Evolutionary conservation across 768 basidiomycete genomes (phyloP).

Genomic region (Suillus sp.): DNA sequence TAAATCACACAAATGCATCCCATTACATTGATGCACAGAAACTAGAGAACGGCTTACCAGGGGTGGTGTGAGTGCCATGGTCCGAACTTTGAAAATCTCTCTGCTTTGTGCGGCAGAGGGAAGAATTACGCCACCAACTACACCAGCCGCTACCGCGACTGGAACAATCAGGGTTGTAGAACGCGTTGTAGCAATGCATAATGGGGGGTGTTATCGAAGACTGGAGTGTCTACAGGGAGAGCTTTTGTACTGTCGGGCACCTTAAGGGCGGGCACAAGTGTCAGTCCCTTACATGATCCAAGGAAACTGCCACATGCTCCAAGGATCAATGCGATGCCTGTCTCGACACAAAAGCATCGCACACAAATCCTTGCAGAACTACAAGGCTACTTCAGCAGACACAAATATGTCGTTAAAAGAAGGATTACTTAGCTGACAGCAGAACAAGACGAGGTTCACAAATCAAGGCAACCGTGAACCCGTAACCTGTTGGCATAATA

Average conservation of each 20-base stretch:
- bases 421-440: background rate
- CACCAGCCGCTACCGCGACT: background rate
- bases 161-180: background rate
- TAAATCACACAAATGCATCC: slow-evolving; percentile 11
- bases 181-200: background rate
- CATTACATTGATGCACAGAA: background rate
- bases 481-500: slow-evolving; percentile 2
- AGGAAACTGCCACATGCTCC: background rate
- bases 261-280: background rate
- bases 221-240: background rate
- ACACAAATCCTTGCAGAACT: background rate
- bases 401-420: background rate
- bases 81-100: slow-evolving; percentile 18
- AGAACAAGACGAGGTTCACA: slow-evolving; percentile 2
- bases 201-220: background rate
- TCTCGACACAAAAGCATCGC: background rate
- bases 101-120: background rate
- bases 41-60: slow-evolving; percentile 18
- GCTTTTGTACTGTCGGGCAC: slow-evolving; percentile 1
- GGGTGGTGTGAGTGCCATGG: slow-evolving; percentile 20
- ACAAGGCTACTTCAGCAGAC: background rate
- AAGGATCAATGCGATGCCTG: background rate
- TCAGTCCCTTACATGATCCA: background rate
- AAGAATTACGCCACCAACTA: background rate
- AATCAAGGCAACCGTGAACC: background rate